Evolutionary conservation across 371 early-diverging fungal genomes (phyloP).

Genomic region (Mucor irregularis): DNA sequence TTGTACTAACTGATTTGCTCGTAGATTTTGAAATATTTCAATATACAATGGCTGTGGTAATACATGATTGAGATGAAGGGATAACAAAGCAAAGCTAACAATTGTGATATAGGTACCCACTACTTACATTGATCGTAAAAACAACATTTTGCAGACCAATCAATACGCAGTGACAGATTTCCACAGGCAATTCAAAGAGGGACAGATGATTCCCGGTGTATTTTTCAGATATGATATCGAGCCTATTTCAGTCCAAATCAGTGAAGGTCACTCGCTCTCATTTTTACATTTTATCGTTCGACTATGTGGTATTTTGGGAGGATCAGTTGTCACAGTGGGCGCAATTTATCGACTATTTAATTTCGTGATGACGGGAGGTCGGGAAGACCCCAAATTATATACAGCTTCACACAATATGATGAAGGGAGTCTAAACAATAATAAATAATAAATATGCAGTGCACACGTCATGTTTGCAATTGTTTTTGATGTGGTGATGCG

Average conservation of each 20-base stretch:
- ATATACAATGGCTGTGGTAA: conserved; percentile 74
- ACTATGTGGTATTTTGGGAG: conserved; percentile 89
- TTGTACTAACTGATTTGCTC: too few relatives aligned
- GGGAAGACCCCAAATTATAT: conserved; percentile 44
- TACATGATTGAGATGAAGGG: too few relatives aligned
- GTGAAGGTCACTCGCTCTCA: conserved; percentile 57
- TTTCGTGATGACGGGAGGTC: conserved; percentile 42
- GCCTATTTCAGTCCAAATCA: conserved; percentile 81
- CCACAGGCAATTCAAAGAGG: conserved; percentile 49
- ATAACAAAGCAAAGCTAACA: too few relatives aligned
- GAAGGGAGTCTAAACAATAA: conserved; percentile 27
- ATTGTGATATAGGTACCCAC: conserved; percentile 67
- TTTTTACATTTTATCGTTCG: conserved; percentile 79
- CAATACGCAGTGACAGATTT: conserved; percentile 93
- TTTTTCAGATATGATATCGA: conserved; percentile 93
- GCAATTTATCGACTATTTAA: conserved; percentile 45
- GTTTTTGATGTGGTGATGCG: not conserved
- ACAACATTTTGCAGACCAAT: conserved; percentile 69
- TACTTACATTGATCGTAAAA: conserved; percentile 66
- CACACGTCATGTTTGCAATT: too few relatives aligned
- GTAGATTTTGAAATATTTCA: conserved; percentile 78
- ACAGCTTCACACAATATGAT: conserved; percentile 37
- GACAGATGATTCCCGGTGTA: conserved; percentile 55
- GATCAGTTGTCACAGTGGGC: conserved; percentile 69
- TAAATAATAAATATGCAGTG: not conserved